Percentiles rank a stretch among this genome's conserved stretches.
These are phyloP conservation scores for Sporisorium reilianum DNA, from an alignment of 1,284 basidiomycete species.

Conservation along the genomic window DNA sequence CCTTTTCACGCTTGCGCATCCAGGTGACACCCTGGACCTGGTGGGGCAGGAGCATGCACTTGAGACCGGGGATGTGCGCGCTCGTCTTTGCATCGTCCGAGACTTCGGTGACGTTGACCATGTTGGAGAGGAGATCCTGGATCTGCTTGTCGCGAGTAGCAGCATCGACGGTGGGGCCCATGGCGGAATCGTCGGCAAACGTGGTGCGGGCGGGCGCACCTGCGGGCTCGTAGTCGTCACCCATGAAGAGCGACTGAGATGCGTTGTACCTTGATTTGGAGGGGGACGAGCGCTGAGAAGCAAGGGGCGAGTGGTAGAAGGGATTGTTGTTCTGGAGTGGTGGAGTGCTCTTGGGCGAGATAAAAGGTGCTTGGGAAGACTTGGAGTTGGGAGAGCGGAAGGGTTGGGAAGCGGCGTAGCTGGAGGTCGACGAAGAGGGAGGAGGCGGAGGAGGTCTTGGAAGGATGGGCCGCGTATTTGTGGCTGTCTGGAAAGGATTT, in stretches of 20 bases:
- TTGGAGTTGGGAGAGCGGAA: slow-evolving; percentile 46
- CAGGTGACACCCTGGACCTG: slow-evolving; percentile 85
- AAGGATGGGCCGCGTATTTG: slow-evolving; percentile 4
- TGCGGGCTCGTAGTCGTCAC: slow-evolving; percentile 22
- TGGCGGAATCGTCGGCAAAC: slow-evolving; percentile 9
- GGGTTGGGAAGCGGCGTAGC: slow-evolving; percentile 37
- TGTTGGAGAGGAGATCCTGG: slow-evolving; percentile 50
- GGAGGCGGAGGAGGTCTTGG: slow-evolving; percentile 4
- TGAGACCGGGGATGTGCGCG: slow-evolving; percentile 65
- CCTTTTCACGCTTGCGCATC: slow-evolving; percentile 86
- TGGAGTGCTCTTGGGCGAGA: slow-evolving; percentile 36
- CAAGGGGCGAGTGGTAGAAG: slow-evolving; percentile 37
- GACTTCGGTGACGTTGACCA: slow-evolving; percentile 56
- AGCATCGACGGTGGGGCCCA: slow-evolving; percentile 37
- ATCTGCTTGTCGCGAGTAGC: slow-evolving; percentile 61
- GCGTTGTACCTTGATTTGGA: slow-evolving; percentile 16
- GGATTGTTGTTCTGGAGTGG: slow-evolving; percentile 42
- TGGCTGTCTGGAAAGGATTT: slow-evolving; percentile 18
- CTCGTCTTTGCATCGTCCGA: slow-evolving; percentile 27
- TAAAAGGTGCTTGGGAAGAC: slow-evolving; percentile 31
- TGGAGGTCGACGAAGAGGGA: slow-evolving; percentile 14
- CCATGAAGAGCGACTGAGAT: slow-evolving; percentile 14
- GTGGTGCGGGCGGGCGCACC: slow-evolving; percentile 7
- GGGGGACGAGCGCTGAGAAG: slow-evolving; percentile 15
- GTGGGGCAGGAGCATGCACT: slow-evolving; percentile 83